Base-by-base conservation (phyloP, 2,329 filamentous ascomycete species). In the Plenodomus biglobosus region DNA sequence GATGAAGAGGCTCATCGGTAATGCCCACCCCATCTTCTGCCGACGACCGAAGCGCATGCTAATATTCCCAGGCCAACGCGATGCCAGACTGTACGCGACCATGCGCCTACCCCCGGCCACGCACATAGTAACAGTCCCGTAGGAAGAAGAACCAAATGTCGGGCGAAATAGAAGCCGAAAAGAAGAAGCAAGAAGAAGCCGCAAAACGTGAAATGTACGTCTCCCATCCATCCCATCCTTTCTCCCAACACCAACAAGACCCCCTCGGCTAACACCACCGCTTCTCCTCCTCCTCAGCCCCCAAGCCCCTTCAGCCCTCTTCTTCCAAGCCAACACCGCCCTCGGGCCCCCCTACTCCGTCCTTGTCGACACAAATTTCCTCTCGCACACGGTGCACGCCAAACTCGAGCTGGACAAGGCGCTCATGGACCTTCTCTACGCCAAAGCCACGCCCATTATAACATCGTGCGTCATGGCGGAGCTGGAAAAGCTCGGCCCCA, bases 381-480 rank as follows among this genome's bases (percentile, higher is more conserved):
- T 69, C 53, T 67, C 68, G 8, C 91, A 96, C 73, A 94, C 91
- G 0, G 89, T 97, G 1, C 88, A 92, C 72, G 85, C 87, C 59
- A 97, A 99, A 76, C 83, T 97, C 17, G 90, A 92, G 27, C 77
- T 97, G 11, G 80, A 95, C 17, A 86, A 92, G 52, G 85, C 87
- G 2, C 89, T 96, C 78, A 96, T 96, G 90, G 91, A 96, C 71
- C 88, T 89, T 44, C 80, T 99, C 3, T 95, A 92, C 70, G 92
- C 92, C 16, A 95, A 95, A 65, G 94, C 89, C 70, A 90, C 85
- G 18, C 90, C 91, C 16, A 87, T 94, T 56, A 91, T 97, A 58
- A 96, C 91, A 1, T 82, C 84, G 8, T 70, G 66, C 88, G 76
- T 85, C 86, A 59, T 92, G 81, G 86, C 85, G 46, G 91, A 96